Percentiles rank a stretch among this genome's conserved stretches.
Conservation (phyloP, 805 yeast species). For the Blastobotrys chiropterorum region DNA sequence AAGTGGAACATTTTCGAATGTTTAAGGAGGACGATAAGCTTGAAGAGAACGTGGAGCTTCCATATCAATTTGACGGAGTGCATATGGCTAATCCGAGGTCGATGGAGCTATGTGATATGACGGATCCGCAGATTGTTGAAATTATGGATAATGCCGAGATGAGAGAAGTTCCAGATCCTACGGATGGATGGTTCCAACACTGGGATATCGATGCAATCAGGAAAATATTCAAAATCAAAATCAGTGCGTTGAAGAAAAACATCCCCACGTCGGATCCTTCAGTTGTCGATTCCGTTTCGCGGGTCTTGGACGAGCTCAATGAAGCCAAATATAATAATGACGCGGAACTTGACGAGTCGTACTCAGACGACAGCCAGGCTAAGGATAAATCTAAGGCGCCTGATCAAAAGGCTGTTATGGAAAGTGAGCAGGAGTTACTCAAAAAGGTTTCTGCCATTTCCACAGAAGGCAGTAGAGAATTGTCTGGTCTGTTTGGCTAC, state of each 20-base stretch:
- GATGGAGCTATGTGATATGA: conserved; percentile 73
- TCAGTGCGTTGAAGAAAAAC: conserved; percentile 44
- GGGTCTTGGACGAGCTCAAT: not conserved
- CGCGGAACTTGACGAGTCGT: conserved; percentile 19
- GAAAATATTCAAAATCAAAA: conserved; percentile 63
- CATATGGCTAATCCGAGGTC: conserved; percentile 62
- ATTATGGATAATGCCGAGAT: conserved; percentile 38
- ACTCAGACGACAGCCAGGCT: conserved; percentile 15
- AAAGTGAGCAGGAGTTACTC: not conserved
- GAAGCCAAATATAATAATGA: conserved; percentile 14
- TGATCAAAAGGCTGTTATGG: not conserved
- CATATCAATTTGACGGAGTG: conserved; percentile 65
- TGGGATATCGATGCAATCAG: conserved; percentile 59
- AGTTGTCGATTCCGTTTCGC: not conserved
- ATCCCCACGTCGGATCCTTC: not conserved
- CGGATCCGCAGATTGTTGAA: conserved; percentile 52
- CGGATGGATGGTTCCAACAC: conserved; percentile 76
- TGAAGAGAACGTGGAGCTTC: conserved; percentile 19
- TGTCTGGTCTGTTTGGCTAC: conserved; percentile 8
- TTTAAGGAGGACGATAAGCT: conserved; percentile 27
- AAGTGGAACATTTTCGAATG: conserved; percentile 77
- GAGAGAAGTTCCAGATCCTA: conserved; percentile 43
- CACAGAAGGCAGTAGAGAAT: conserved; percentile 4
- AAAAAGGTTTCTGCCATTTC: not conserved
- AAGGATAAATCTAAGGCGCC: conserved; percentile 5